Evolutionary conservation across 352 stramenopile genomes (phyloP), one percentile per base, ranked within the genome.

Genomic region (Pythium oligandrum): DNA sequence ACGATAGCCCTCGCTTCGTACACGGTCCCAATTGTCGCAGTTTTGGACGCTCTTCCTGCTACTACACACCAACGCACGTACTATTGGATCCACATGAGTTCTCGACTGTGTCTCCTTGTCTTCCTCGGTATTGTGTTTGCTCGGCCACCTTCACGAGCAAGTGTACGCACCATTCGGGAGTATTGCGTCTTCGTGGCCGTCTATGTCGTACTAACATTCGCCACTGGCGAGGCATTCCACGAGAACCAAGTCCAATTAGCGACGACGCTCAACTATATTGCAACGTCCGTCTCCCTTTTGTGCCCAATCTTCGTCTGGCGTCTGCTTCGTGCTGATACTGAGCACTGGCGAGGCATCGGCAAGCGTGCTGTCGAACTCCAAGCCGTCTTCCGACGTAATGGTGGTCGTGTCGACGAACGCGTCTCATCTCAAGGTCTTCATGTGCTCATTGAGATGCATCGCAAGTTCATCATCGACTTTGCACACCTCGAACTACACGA

Each of bases 391-490:
- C 59, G 55, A 8, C 47, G 54, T 11, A 55, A 66, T 46, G 32
- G 51, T 31, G 43, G 37, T 32, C 44, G 61, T 26, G 35, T 59
- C 3, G 40, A 64, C 44, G 61, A 68, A 35, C 61, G 61, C 46
- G 56, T 74, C 46, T 74, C 66, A 33, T 54, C 66, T 3, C 59
- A 77, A 32, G 73, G 84, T 3, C 66, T 91, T 17, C 73, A 87
- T 51, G 63, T 89, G 48, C 60, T 91, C 4, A 79, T 84, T 46
- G 71, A 90, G 51, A 85, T 86, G 71, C 67, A 89, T 44, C 74
- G 73, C 33, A 81, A 84, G 48, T 71, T 78, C 46, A 82, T 89
- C 37, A 83, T 93, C 30, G 80, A 93, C 55, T 93, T 91, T 54
- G 73, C 73, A 1, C 63, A 85, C 50, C 56, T 93, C 4, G 56